phyloP scores from a whole-genome alignment of 495 filamentous ascomycete genomes.

The Penicillium pancosmium region DNA sequence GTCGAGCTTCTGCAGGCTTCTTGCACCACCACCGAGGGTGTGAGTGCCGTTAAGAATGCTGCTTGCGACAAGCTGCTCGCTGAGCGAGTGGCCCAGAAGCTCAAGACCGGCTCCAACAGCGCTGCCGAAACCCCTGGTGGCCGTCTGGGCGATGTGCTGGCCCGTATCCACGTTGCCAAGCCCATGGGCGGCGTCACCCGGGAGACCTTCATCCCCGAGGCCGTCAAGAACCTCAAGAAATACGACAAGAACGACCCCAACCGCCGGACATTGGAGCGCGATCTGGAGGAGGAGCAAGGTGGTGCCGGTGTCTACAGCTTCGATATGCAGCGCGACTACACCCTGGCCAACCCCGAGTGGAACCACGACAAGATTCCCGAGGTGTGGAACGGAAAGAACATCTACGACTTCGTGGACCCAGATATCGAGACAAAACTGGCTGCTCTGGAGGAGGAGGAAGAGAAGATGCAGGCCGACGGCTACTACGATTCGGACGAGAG shows the following conservation, averaged over 20 bases:
- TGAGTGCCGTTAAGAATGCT: slow-evolving; percentile 91
- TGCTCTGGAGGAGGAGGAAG: slow-evolving; percentile 92
- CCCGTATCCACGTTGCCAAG: slow-evolving; percentile 92
- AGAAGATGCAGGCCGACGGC: slow-evolving; percentile 81
- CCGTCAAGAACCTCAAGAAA: slow-evolving; percentile 75
- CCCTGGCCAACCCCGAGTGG: slow-evolving; percentile 84
- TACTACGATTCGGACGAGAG: slow-evolving; percentile 72
- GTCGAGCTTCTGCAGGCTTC: slow-evolving; percentile 91
- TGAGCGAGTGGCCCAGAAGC: slow-evolving; percentile 89
- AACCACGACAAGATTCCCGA: slow-evolving; percentile 96
- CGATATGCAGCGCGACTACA: slow-evolving; percentile 83
- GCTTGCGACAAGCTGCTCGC: slow-evolving; percentile 92
- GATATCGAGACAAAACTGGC: slow-evolving; percentile 92
- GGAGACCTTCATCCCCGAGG: slow-evolving; percentile 89
- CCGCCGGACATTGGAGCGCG: slow-evolving; percentile 75
- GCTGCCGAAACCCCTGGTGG: slow-evolving; percentile 68
- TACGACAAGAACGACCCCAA: slow-evolving; percentile 88
- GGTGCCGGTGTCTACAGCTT: slow-evolving; percentile 95
- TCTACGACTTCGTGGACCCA: slow-evolving; percentile 94
- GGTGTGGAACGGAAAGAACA: slow-evolving; percentile 89
- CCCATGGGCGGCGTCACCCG: slow-evolving; percentile 75
- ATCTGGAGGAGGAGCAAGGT: slow-evolving; percentile 90
- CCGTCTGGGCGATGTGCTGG: slow-evolving; percentile 82
- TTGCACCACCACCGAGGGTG: slow-evolving; percentile 92
- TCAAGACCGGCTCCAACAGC: slow-evolving; percentile 81